phyloP scores from a whole-genome alignment of 2,329 filamentous ascomycete species.

The Neofusicoccum parvum region DNA sequence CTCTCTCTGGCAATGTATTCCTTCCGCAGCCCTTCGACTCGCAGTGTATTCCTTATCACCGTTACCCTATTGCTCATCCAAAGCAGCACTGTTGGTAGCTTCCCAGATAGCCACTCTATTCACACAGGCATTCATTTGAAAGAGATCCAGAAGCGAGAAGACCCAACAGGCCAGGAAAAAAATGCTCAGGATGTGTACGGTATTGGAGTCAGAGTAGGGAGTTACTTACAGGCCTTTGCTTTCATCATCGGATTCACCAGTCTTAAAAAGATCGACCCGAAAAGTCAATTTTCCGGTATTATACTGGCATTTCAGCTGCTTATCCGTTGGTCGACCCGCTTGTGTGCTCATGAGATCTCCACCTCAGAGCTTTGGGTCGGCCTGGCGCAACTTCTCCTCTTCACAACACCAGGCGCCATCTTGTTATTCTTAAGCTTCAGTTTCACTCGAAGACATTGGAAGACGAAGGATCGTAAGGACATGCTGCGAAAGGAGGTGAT shows the following conservation, averaged over 20 bases:
- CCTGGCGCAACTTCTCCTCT: background rate
- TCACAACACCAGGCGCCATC: background rate
- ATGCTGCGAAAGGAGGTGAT: background rate
- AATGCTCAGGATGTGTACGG: background rate
- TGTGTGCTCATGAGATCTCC: background rate
- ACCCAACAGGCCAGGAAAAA: background rate
- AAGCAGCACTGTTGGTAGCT: background rate
- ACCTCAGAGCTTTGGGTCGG: conserved; percentile 3
- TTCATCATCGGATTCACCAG: background rate
- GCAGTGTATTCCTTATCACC: background rate
- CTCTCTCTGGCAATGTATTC: background rate
- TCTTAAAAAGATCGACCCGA: background rate
- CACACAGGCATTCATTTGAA: background rate
- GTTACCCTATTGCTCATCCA: background rate
- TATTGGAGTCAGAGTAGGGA: background rate
- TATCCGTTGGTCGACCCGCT: background rate
- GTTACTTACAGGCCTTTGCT: background rate
- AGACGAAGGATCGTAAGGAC: background rate
- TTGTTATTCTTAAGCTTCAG: background rate
- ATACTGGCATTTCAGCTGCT: background rate
- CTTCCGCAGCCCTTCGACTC: background rate
- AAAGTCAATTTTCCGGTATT: conserved; percentile 1
- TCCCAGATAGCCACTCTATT: background rate
- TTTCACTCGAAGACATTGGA: background rate
- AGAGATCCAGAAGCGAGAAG: background rate